Percentiles rank a stretch among this genome's conserved stretches.
These are phyloP conservation scores for Byssothecium circinans DNA, from an alignment of 2,329 filamentous ascomycete genomes.

Conservation along the genomic window DNA sequence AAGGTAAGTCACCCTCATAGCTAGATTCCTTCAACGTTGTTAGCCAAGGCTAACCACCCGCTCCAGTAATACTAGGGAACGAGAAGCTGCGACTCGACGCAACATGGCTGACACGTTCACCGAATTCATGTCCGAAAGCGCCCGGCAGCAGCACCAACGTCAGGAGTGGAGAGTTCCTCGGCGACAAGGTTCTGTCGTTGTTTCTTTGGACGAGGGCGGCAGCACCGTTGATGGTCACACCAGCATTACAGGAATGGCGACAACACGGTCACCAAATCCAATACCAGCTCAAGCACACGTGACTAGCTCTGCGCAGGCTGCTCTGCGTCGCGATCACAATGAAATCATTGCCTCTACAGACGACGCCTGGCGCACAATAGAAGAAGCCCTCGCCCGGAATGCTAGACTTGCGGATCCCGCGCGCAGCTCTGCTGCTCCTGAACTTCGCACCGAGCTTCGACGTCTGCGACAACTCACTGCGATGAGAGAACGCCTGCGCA, in stretches of 20 bases:
- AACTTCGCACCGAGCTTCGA: conserved; percentile 37
- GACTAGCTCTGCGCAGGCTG: conserved; percentile 21
- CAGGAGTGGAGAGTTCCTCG: conserved; percentile 34
- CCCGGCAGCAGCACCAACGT: conserved; percentile 21
- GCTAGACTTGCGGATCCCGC: conserved; percentile 19
- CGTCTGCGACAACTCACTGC: conserved; percentile 41
- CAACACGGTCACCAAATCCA: conserved; percentile 34
- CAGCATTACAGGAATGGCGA: conserved; percentile 33
- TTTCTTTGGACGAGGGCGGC: conserved; percentile 19
- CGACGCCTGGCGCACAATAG: conserved; percentile 53
- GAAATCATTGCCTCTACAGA: conserved; percentile 38
- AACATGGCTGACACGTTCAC: conserved; percentile 23
- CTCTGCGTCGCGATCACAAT: conserved; percentile 24
- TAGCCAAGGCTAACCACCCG: background rate
- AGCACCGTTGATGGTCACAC: conserved; percentile 16
- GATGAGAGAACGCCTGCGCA: conserved; percentile 41
- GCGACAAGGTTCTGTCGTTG: conserved; percentile 45
- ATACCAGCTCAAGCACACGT: conserved; percentile 20
- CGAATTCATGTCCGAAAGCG: conserved; percentile 26
- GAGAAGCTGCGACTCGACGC: conserved; percentile 16
- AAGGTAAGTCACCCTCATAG: conserved; percentile 23
- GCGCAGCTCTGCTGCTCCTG: conserved; percentile 29
- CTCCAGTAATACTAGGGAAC: conserved; percentile 14
- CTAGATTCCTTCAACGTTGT: background rate
- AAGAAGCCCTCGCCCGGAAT: conserved; percentile 49